Conservation (phyloP, 208 protist species). For the Leishmania arabica region DNA sequence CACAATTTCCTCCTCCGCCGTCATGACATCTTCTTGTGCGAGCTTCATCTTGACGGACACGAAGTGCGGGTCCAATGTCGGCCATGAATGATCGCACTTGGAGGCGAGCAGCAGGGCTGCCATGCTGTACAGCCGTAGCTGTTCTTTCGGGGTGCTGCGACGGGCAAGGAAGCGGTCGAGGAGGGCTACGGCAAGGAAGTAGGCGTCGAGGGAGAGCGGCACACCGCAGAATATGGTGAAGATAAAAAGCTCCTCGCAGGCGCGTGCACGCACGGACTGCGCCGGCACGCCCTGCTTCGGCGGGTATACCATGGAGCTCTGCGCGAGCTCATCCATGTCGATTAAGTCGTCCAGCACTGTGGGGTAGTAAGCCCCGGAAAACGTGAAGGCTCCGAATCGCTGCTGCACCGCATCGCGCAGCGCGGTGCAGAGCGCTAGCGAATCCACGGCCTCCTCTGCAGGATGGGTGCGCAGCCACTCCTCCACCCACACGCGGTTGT, state of each 20-base stretch:
- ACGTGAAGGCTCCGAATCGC: slow-evolving; percentile 29
- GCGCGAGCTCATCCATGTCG: slow-evolving; percentile 55
- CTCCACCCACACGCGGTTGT: slow-evolving; percentile 34
- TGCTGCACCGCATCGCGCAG: slow-evolving; percentile 33
- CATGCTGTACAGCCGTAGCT: slow-evolving; percentile 70
- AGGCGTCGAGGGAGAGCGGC: slow-evolving; percentile 64
- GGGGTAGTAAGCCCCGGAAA: slow-evolving; percentile 53
- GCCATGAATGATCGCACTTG: slow-evolving; percentile 99
- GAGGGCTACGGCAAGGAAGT: slow-evolving; percentile 76
- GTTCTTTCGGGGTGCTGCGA: slow-evolving; percentile 46
- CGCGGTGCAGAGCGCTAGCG: slow-evolving; percentile 23
- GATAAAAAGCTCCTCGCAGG: slow-evolving; percentile 51
- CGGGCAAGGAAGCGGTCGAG: slow-evolving; percentile 84
- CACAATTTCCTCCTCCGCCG: slow-evolving; percentile 55
- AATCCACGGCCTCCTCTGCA: slow-evolving; percentile 5
- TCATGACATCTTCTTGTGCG: slow-evolving; percentile 50
- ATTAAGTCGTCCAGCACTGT: slow-evolving; percentile 62
- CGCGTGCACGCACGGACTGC: slow-evolving; percentile 32
- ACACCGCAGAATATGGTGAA: slow-evolving; percentile 34
- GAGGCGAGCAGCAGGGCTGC: slow-evolving; percentile 95
- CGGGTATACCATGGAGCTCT: slow-evolving; percentile 20
- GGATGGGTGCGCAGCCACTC: slow-evolving; percentile 11
- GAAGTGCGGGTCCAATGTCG: slow-evolving; percentile 82
- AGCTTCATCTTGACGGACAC: slow-evolving; percentile 91
- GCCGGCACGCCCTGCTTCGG: slow-evolving; percentile 15